Evolutionary conservation across 225 moss, liverwort and hornwort species (phyloP).

Genomic region (Takakia lepidozioides): DNA sequence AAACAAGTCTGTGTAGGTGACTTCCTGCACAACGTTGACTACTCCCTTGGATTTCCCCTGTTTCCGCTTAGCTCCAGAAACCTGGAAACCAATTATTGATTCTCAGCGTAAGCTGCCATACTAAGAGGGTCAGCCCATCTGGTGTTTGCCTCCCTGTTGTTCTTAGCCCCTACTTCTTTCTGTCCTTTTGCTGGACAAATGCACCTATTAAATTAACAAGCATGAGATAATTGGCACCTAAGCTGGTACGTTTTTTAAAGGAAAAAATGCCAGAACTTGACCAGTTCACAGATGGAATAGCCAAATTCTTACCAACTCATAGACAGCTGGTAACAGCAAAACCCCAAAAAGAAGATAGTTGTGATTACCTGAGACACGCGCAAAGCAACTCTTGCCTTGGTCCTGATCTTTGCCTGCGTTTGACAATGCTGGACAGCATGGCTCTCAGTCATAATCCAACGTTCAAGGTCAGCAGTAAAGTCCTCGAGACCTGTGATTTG

Average conservation of each 20-base stretch:
- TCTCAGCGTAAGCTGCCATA: background rate
- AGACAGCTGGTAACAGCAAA: background rate
- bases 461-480: conserved; percentile 20
- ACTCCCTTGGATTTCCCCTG: conserved; percentile 18
- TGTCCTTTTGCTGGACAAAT: background rate
- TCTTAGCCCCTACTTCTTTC: background rate
- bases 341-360: background rate
- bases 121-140: background rate
- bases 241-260: no score
- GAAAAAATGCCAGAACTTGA: no score
- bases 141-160: background rate
- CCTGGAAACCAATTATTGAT: conserved; percentile 8
- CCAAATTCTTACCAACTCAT: background rate
- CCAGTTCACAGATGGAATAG: background rate
- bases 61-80: conserved; percentile 22
- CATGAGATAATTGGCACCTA: no score
- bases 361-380: conserved; percentile 12
- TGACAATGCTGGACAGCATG: conserved; percentile 15
- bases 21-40: conserved; percentile 25
- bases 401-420: conserved; percentile 16
- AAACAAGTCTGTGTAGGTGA: conserved; percentile 44
- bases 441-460: conserved; percentile 9
- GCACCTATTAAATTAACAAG: background rate
- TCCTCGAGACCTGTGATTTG: conserved; percentile 11
- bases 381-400: conserved; percentile 20